Evolutionary conservation across 2,329 filamentous ascomycete species (phyloP).

Genomic region (Penicillium sp.): DNA sequence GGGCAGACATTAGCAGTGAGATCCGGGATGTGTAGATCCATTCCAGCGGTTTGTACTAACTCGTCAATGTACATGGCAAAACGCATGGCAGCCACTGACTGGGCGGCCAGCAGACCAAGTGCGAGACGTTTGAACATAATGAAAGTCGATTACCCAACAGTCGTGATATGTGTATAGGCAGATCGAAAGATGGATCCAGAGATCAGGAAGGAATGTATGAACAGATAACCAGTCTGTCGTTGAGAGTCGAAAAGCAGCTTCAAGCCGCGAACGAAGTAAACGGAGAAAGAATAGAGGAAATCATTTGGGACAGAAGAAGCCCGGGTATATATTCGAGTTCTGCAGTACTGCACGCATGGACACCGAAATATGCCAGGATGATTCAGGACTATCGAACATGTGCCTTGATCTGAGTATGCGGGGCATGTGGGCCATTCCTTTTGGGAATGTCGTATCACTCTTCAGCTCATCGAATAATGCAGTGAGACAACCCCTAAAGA

Average conservation of each 20-base stretch:
- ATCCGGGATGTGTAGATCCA: background rate
- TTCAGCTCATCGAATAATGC: background rate
- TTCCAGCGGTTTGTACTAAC: slow-evolving; percentile 24
- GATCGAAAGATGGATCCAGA: background rate
- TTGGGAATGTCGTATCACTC: background rate
- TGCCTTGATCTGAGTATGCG: background rate
- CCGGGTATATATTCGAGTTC: slow-evolving; percentile 6
- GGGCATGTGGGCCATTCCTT: slow-evolving; percentile 10
- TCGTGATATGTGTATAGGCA: background rate
- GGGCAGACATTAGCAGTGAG: slow-evolving; percentile 1
- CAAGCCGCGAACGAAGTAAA: background rate
- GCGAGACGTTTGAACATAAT: slow-evolving; percentile 24
- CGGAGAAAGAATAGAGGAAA: background rate
- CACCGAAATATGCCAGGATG: slow-evolving; percentile 4
- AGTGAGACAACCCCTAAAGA: background rate
- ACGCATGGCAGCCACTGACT: slow-evolving; percentile 23
- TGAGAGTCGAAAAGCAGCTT: slow-evolving; percentile 1
- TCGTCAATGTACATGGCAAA: slow-evolving; percentile 44
- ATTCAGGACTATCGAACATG: background rate
- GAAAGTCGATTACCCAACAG: background rate
- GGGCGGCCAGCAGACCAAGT: slow-evolving; percentile 26
- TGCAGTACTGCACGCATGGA: background rate
- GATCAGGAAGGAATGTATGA: background rate
- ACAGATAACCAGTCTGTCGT: background rate
- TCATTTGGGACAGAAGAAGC: background rate